These are phyloP conservation scores for Rutstroemia sp. DNA, from an alignment of 2,329 filamentous ascomycete species.

Conservation along the genomic window DNA sequence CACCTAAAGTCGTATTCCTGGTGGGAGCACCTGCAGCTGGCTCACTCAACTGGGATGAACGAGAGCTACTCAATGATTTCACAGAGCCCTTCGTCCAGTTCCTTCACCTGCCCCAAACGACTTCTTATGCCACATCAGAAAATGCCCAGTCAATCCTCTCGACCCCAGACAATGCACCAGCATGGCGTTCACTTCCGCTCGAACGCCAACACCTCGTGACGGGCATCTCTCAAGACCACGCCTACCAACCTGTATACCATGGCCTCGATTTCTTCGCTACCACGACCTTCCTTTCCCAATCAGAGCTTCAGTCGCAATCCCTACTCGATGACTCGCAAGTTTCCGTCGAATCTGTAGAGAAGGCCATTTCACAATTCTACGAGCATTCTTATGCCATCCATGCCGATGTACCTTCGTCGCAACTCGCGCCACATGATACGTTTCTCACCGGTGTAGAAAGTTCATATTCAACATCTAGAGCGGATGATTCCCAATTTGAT, in stretches of 20 bases:
- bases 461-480: constrained; percentile 34
- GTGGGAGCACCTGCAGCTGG: constrained; percentile 44
- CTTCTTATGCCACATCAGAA: background rate
- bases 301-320: background rate
- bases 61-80: constrained; percentile 42
- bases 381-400: constrained; percentile 70
- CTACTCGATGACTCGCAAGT: background rate
- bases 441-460: constrained; percentile 28
- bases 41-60: constrained; percentile 47
- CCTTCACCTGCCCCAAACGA: constrained; percentile 22
- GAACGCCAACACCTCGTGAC: constrained; percentile 39
- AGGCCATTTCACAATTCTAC: constrained; percentile 58
- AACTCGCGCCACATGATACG: constrained; percentile 34
- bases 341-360: constrained; percentile 15
- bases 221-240: constrained; percentile 42
- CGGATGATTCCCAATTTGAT: constrained; percentile 7
- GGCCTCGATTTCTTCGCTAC: constrained; percentile 42
- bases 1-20: constrained; percentile 6
- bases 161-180: constrained; percentile 11
- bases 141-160: constrained; percentile 2
- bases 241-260: constrained; percentile 24
- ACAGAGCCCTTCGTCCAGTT: constrained; percentile 35
- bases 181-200: constrained; percentile 49
- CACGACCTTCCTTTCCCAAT: constrained; percentile 17
- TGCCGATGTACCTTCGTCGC: constrained; percentile 56